Evolutionary conservation across 2,329 filamentous ascomycete genomes (phyloP).

Genomic region (Byssothecium circinans): DNA sequence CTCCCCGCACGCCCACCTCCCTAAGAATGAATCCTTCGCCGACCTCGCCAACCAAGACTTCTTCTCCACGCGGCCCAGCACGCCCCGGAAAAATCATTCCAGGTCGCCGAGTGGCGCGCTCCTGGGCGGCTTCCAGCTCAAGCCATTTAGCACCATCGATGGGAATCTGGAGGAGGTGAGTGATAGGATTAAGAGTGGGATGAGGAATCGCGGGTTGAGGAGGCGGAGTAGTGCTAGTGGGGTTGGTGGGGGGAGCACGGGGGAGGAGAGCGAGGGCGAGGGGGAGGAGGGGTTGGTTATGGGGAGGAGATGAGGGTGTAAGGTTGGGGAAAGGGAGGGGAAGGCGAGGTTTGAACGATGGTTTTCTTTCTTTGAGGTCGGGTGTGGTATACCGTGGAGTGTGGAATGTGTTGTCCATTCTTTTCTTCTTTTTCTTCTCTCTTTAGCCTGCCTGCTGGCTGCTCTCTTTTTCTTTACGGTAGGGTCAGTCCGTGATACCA

Average conservation of each 20-base stretch:
- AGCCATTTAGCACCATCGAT: constrained; percentile 68
- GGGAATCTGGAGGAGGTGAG: constrained; percentile 79
- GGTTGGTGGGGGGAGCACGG: constrained; percentile 14
- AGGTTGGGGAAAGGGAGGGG: neutral
- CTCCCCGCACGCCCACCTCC: constrained; percentile 48
- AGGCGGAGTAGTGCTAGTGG: constrained; percentile 44
- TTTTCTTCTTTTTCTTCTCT: neutral
- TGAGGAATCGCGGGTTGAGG: constrained; percentile 73
- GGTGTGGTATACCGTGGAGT: too few species aligned
- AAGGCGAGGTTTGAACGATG: too few species aligned
- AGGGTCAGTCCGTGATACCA: too few species aligned
- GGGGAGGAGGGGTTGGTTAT: constrained; percentile 29
- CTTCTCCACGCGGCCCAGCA: constrained; percentile 86
- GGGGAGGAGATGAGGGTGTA: constrained; percentile 10
- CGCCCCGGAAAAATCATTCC: constrained; percentile 71
- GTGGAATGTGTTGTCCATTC: neutral
- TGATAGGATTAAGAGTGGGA: constrained; percentile 79
- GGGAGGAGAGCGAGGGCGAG: constrained; percentile 20
- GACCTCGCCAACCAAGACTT: constrained; percentile 86
- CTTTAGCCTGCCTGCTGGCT: neutral
- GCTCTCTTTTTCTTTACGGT: too few species aligned
- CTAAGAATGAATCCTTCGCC: constrained; percentile 90
- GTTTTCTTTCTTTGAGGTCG: neutral
- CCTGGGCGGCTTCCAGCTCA: constrained; percentile 65
- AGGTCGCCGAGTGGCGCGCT: constrained; percentile 61